phyloP scores from a whole-genome alignment of 2,329 filamentous ascomycete species.

The Colletotrichum gigasporum region DNA sequence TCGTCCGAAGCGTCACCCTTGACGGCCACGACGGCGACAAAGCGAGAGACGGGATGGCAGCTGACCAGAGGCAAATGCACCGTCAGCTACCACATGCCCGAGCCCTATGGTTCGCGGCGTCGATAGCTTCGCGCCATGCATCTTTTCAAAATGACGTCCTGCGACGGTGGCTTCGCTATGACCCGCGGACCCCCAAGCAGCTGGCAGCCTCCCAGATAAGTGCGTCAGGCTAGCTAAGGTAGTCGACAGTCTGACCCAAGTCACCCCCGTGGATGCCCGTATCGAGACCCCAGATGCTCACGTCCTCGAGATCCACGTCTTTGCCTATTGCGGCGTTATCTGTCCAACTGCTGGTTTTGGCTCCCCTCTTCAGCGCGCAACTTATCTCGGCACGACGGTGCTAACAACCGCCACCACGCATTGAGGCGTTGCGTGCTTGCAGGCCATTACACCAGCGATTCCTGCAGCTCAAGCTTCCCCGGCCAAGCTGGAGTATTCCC shows the following conservation, averaged over 20 bases:
- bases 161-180: conserved; percentile 28
- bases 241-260: neutral
- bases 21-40: neutral
- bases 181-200: conserved; percentile 2
- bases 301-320: neutral
- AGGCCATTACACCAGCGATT: neutral
- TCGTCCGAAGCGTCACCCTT: conserved; percentile 7
- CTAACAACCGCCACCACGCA: conserved; percentile 26
- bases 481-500: conserved; percentile 2
- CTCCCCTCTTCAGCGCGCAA: neutral
- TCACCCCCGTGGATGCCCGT: conserved; percentile 6
- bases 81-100: conserved; percentile 24
- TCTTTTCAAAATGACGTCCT: conserved; percentile 17
- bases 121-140: conserved; percentile 24
- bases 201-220: too few relatives aligned
- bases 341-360: neutral
- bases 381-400: conserved; percentile 7
- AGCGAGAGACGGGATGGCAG: conserved; percentile 29
- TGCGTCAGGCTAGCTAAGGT: conserved; percentile 9
- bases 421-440: conserved; percentile 14
- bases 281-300: neutral
- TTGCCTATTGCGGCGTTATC: conserved; percentile 23
- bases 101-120: conserved; percentile 10
- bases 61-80: conserved; percentile 19
- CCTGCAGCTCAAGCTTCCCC: conserved; percentile 13